phyloP scores from a whole-genome alignment of 331 rosid species.

The Stylosanthes scabra region DNA sequence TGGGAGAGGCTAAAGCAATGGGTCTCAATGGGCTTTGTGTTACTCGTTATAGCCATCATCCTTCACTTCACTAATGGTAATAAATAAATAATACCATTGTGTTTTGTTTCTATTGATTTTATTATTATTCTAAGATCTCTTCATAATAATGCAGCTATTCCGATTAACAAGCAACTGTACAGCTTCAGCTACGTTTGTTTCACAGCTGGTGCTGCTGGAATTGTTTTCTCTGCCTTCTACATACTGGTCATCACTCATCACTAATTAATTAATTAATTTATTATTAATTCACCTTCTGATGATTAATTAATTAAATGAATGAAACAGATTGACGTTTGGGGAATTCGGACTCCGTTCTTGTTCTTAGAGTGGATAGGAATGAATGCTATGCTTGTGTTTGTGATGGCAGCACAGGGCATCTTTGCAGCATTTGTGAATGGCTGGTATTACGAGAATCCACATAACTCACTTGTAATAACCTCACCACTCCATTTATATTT shows the following conservation, averaged over 20 bases:
- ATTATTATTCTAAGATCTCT: no score
- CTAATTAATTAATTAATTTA: neutral
- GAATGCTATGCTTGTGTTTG: conserved; percentile 96
- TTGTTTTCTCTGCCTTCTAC: conserved; percentile 79
- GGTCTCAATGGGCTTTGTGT: conserved; percentile 69
- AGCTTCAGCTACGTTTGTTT: conserved; percentile 93
- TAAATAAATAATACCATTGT: no score
- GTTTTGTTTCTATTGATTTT: neutral
- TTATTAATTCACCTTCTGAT: neutral
- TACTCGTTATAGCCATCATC: conserved; percentile 64
- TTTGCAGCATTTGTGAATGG: conserved; percentile 90
- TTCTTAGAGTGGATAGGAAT: conserved; percentile 95
- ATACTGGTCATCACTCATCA: conserved; percentile 54
- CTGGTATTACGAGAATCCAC: conserved; percentile 69
- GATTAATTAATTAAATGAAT: neutral
- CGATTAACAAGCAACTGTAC: conserved; percentile 89
- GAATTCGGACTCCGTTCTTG: conserved; percentile 69
- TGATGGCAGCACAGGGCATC: conserved; percentile 89
- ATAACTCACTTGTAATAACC: conserved; percentile 60
- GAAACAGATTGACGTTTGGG: conserved; percentile 87
- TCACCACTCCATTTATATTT: neutral
- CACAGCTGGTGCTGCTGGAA: conserved; percentile 91
- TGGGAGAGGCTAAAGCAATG: conserved; percentile 87
- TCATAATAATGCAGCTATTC: conserved; percentile 67
- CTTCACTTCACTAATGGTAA: conserved; percentile 85